Conservation (phyloP, 768 basidiomycete genomes). For the Zangia roseola region DNA sequence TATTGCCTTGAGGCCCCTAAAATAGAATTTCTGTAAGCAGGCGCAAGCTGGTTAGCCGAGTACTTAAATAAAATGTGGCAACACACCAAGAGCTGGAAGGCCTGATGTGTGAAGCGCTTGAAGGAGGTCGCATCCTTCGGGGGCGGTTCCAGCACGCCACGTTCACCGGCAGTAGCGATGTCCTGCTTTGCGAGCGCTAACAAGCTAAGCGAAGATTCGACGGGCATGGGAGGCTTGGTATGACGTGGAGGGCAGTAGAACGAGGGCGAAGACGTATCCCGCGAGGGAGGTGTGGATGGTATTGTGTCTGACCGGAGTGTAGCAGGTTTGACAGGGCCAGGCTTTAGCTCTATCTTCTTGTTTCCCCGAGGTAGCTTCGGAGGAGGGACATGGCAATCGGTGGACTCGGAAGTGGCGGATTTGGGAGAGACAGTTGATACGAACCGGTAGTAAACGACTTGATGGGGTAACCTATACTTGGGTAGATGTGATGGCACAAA, state of each 20-base stretch:
- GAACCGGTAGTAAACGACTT: constrained; percentile 10
- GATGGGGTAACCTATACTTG: constrained; percentile 1
- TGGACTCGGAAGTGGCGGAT: constrained; percentile 13
- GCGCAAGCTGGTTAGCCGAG: background rate
- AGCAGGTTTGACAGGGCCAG: constrained; percentile 55
- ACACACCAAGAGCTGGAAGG: constrained; percentile 46
- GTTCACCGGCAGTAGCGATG: constrained; percentile 59
- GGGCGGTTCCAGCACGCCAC: constrained; percentile 67
- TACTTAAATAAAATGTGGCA: background rate
- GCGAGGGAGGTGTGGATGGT: constrained; percentile 21
- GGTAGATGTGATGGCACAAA: background rate
- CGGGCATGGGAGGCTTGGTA: constrained; percentile 16
- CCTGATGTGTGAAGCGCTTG: constrained; percentile 49
- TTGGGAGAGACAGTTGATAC: constrained; percentile 33
- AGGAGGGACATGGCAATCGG: constrained; percentile 26
- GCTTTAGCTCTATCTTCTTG: constrained; percentile 58
- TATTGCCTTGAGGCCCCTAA: constrained; percentile 70
- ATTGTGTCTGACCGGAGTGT: constrained; percentile 20
- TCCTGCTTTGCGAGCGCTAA: constrained; percentile 60
- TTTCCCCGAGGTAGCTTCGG: constrained; percentile 34
- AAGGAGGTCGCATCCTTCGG: constrained; percentile 60
- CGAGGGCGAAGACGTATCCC: constrained; percentile 25
- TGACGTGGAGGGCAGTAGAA: constrained; percentile 27
- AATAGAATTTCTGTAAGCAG: constrained; percentile 74
- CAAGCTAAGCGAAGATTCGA: constrained; percentile 26